Evolutionary conservation across 306 rosid genomes (phyloP), one percentile per base, ranked within the genome.

Genomic region (Prosopis cineraria): DNA sequence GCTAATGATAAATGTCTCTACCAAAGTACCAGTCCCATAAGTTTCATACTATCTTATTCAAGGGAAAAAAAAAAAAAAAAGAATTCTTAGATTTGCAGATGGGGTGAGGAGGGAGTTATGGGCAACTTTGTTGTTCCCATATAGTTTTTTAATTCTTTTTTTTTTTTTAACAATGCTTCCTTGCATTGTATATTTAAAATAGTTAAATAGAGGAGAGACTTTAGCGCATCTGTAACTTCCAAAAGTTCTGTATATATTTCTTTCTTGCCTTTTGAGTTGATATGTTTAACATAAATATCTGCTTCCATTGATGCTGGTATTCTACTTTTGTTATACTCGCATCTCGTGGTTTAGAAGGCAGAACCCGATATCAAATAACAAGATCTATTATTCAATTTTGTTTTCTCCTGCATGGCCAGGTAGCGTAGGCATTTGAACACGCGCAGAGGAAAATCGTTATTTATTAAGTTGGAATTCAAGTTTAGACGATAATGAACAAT

Each of bases 181-280:
- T 73, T 62, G 80, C 74, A 24, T 83, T 79, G 66, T 75, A 34
- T 48, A 30, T 39, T 66, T 73, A 56, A 39, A 44, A n/a, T 37
- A 27, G 60, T 52, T 9, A 8, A 52, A 52, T 52, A 52, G 27
- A 52, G 31, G 17, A 27, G 41, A 60, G 70, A 3, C 77, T 20
- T 20, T 59, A 11, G 31, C 68, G 22, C 45, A 20, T 30, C 20
- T 67, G 82, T 47, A 73, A 37, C 45, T 5, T 13, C 52, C 29
- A 50, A 10, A 27, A 34, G 29, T 6, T 27, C 17, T 82, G 86
- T 68, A 78, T 67, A 67, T 66, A 80, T 10, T 37, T 62, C 50
- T 10, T 37, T 62, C 50, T 76, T 62, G 20, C 65, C 30, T 52
- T 45, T 12, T n/a, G 41, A 14, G 29, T 19, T 56, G 25, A 70